Percentiles rank a stretch among this genome's conserved stretches.
phyloP scores from a whole-genome alignment of 1,139 yeast genomes.

The Suhomyces taliae region DNA sequence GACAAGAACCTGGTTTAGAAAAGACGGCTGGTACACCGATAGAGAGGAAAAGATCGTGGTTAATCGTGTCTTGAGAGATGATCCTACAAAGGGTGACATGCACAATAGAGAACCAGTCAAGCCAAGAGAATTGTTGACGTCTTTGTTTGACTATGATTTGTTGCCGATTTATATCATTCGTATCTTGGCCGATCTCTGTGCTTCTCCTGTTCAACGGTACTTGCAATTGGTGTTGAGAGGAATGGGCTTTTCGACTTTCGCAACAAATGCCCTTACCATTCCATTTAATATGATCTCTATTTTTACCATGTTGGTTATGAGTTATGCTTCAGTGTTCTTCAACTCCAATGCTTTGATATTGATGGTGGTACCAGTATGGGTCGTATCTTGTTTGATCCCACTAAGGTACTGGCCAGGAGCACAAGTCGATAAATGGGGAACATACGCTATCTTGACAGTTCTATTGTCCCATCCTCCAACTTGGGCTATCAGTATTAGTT shows the following conservation, averaged over 20 bases:
- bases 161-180: constrained; percentile 23
- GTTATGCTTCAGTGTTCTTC: constrained; percentile 13
- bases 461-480: constrained; percentile 15
- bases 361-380: constrained; percentile 14
- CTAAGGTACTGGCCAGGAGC: constrained; percentile 20
- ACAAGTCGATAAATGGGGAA: constrained; percentile 20
- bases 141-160: constrained; percentile 26
- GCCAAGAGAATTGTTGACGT: constrained; percentile 19
- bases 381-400: constrained; percentile 13
- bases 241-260: constrained; percentile 21
- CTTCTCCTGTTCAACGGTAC: constrained; percentile 16
- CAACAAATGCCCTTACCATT: constrained; percentile 21
- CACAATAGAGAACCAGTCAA: constrained; percentile 31
- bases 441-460: constrained; percentile 19
- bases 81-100: constrained; percentile 37
- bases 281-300: constrained; percentile 18
- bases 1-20: constrained; percentile 26
- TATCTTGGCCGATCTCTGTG: constrained; percentile 17
- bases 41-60: constrained; percentile 36
- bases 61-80: constrained; percentile 32
- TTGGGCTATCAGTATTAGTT: constrained; percentile 17
- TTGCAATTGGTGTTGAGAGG: constrained; percentile 17
- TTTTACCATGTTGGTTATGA: constrained; percentile 15
- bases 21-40: constrained; percentile 39
- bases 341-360: constrained; percentile 15